A percentile compares a stretch with the other conserved stretches of the same genome.
Evolutionary conservation across 192 early-diverging fungal genomes (phyloP).

Genomic region (Backusella tarrabulga): DNA sequence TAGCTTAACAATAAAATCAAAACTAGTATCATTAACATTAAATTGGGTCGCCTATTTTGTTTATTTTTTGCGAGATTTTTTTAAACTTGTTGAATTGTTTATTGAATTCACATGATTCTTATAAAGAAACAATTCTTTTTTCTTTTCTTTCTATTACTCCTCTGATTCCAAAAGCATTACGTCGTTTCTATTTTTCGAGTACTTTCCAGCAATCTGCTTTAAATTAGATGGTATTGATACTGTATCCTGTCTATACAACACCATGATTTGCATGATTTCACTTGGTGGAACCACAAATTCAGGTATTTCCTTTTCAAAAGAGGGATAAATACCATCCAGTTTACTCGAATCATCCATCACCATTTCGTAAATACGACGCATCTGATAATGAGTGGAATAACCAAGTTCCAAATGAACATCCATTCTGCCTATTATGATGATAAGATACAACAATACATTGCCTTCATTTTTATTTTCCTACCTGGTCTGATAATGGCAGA

Average conservation of each 20-base stretch:
- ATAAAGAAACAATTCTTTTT: too few relatives aligned
- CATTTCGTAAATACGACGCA: slow-evolving; percentile 47
- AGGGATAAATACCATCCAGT: slow-evolving; percentile 26
- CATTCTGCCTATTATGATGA: slow-evolving; percentile 41
- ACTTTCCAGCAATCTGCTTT: slow-evolving; percentile 10
- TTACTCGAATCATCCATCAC: slow-evolving; percentile 33
- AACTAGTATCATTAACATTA: background rate
- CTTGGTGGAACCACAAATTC: slow-evolving; percentile 59
- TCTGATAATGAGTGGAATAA: slow-evolving; percentile 61
- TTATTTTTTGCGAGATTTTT: too few relatives aligned
- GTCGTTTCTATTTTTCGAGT: background rate
- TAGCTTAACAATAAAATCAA: background rate
- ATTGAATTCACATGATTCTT: too few relatives aligned
- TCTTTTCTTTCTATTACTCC: too few relatives aligned
- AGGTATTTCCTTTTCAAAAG: slow-evolving; percentile 39
- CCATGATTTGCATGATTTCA: slow-evolving; percentile 60
- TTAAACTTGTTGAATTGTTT: too few relatives aligned
- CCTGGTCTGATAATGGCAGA: slow-evolving; percentile 63
- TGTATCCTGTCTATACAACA: slow-evolving; percentile 44
- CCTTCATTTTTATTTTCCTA: background rate
- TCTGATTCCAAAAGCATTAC: too few relatives aligned
- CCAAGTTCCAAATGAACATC: slow-evolving; percentile 61
- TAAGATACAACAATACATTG: background rate
- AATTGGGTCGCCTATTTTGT: too few relatives aligned
- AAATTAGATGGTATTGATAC: slow-evolving; percentile 26